phyloP scores from a whole-genome alignment of 768 basidiomycete species.

The Boletus rubescentipes region DNA sequence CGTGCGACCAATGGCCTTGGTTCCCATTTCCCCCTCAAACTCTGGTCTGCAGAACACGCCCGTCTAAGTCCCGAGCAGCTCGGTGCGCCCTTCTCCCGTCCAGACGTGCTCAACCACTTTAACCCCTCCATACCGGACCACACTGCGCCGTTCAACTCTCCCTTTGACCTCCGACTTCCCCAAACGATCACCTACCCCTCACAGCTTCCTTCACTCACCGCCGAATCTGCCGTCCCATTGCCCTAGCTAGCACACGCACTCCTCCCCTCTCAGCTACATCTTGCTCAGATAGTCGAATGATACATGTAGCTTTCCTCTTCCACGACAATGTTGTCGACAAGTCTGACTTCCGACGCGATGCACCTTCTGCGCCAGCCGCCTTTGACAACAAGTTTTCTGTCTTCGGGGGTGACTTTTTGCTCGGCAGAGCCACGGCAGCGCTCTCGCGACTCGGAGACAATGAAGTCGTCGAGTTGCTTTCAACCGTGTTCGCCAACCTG shows the following conservation, averaged over 20 bases:
- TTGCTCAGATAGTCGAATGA: conserved; percentile 99
- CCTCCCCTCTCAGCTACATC: conserved; percentile 85
- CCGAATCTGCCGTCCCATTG: conserved; percentile 24
- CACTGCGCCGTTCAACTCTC: conserved; percentile 62
- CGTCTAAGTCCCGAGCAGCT: conserved; percentile 59
- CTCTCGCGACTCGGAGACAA: conserved; percentile 80
- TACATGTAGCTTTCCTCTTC: conserved; percentile 90
- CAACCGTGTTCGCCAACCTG: conserved; percentile 88
- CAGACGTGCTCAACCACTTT: conserved; percentile 87
- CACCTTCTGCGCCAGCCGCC: conserved; percentile 65
- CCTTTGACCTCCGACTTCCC: conserved; percentile 49
- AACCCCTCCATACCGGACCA: conserved; percentile 85
- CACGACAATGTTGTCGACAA: conserved; percentile 89
- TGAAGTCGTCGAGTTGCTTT: conserved; percentile 92
- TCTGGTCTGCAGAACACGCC: conserved; percentile 60
- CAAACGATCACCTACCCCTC: conserved; percentile 25
- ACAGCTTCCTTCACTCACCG: conserved; percentile 23
- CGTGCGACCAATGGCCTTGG: conserved; percentile 93
- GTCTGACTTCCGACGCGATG: conserved; percentile 67
- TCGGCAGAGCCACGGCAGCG: conserved; percentile 87
- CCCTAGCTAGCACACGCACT: conserved; percentile 34
- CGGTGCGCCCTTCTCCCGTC: conserved; percentile 74
- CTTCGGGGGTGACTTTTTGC: conserved; percentile 92
- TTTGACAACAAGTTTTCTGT: conserved; percentile 94
- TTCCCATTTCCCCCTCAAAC: conserved; percentile 56